These are phyloP conservation scores for Saururus chinensis DNA, from an alignment of 164 flowering plant genomes.

Conservation along the genomic window DNA sequence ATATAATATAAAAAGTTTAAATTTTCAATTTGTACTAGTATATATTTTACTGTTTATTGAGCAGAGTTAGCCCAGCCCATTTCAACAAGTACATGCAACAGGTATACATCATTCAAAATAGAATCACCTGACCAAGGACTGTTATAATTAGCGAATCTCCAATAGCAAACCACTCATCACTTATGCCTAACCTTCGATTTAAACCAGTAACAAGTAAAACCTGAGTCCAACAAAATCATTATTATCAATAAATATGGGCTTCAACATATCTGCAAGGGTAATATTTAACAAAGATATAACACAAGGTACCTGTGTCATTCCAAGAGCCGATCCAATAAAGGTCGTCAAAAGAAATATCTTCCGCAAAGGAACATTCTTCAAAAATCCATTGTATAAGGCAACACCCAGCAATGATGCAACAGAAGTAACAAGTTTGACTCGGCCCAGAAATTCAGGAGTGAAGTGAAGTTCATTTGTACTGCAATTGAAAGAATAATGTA, in stretches of 20 bases:
- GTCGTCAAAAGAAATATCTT: slow-evolving; percentile 79
- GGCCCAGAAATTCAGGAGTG: slow-evolving; percentile 96
- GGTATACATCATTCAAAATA: neutral
- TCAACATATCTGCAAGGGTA: no score
- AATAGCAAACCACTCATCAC: slow-evolving; percentile 96
- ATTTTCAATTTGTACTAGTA: no score
- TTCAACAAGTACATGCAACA: no score
- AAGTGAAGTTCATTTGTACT: slow-evolving; percentile 91
- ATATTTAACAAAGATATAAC: neutral
- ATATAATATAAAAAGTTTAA: no score
- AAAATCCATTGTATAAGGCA: slow-evolving; percentile 88
- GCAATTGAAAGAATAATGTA: slow-evolving; percentile 14
- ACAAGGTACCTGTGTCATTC: slow-evolving; percentile 81
- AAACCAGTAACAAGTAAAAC: slow-evolving; percentile 85
- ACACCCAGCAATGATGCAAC: slow-evolving; percentile 90
- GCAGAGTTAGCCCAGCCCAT: no score
- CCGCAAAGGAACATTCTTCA: slow-evolving; percentile 70
- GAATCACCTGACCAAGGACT: slow-evolving; percentile 76
- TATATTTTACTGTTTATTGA: no score
- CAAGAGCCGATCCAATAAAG: slow-evolving; percentile 67
- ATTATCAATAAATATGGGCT: neutral
- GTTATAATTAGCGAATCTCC: slow-evolving; percentile 92
- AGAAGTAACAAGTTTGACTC: slow-evolving; percentile 93
- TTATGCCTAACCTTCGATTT: slow-evolving; percentile 77
- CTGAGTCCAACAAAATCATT: slow-evolving; percentile 4